Percentiles rank a stretch among this genome's conserved stretches.
Conservation (phyloP, 2,329 filamentous ascomycete genomes). For the Coniosporium tulheliwenetii region DNA sequence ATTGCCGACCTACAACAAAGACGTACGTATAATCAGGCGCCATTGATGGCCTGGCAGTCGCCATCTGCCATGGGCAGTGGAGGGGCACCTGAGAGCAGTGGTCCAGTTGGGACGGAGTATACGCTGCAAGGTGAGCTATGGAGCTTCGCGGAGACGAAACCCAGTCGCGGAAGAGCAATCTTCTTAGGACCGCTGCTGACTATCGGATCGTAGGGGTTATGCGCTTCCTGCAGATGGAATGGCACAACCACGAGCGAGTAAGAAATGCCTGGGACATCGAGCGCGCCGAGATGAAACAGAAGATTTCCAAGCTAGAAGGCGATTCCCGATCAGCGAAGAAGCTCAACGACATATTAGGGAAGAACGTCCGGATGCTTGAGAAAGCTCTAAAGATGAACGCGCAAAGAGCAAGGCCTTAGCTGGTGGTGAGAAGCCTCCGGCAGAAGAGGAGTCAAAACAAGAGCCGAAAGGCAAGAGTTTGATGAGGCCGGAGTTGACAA, state of each 20-base stretch:
- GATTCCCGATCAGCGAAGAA: constrained; percentile 75
- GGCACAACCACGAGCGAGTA: constrained; percentile 95
- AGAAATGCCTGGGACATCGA: constrained; percentile 99
- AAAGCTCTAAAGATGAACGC: constrained; percentile 74
- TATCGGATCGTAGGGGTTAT: constrained; percentile 56
- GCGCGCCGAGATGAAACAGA: constrained; percentile 94
- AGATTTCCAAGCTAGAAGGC: constrained; percentile 88
- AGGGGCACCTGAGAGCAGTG: constrained; percentile 33
- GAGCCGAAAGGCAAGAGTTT: constrained; percentile 16
- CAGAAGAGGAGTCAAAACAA: constrained; percentile 23
- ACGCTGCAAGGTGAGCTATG: constrained; percentile 49
- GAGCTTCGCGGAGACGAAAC: background rate
- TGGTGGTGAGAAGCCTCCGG: constrained; percentile 36
- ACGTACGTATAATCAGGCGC: background rate
- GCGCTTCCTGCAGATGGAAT: constrained; percentile 98
- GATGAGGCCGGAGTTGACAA: constrained; percentile 8
- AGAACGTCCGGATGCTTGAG: constrained; percentile 82
- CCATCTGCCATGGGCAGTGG: constrained; percentile 46
- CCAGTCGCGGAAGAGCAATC: background rate
- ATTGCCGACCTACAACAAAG: too few species aligned
- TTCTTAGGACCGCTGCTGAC: background rate
- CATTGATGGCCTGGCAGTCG: constrained; percentile 53
- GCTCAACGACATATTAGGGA: constrained; percentile 74
- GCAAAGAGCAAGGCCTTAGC: constrained; percentile 44
- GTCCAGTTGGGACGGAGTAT: constrained; percentile 50